Evolutionary conservation across 176 grass and related monocot genomes (phyloP).

Genomic region (Musa troglodytarum): DNA sequence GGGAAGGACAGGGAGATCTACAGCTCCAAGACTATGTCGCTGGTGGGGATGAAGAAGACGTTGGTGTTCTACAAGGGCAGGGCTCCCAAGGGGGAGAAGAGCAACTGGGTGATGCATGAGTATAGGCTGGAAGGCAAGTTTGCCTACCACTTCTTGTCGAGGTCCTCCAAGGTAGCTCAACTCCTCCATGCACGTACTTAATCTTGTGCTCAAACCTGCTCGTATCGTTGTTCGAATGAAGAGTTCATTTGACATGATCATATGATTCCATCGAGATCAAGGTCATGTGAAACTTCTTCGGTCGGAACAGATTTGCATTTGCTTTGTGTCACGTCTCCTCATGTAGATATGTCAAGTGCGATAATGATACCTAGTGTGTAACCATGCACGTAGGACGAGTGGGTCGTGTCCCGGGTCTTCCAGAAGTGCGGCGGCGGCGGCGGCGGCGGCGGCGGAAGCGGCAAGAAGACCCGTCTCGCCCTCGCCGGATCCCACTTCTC

Average conservation of each 20-base stretch:
- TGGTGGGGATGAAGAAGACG: constrained; percentile 97
- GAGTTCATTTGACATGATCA: too few relatives aligned
- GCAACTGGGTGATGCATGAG: constrained; percentile 95
- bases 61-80: constrained; percentile 87
- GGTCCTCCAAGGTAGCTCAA: constrained; percentile 42
- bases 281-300: too few relatives aligned
- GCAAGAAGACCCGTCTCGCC: constrained; percentile 42
- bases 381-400: constrained; percentile 63
- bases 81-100: constrained; percentile 84
- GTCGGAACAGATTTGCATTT: too few relatives aligned
- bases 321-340: not conserved
- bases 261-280: too few relatives aligned
- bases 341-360: not conserved
- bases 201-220: constrained; percentile 15
- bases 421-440: constrained; percentile 42
- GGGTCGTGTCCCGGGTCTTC: constrained; percentile 80
- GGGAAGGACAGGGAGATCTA: constrained; percentile 97
- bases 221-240: not conserved
- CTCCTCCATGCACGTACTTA: not conserved
- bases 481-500: constrained; percentile 10
- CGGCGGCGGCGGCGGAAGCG: constrained; percentile 8
- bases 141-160: constrained; percentile 52
- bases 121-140: constrained; percentile 71
- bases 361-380: not conserved
- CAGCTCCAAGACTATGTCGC: constrained; percentile 33